phyloP scores from a whole-genome alignment of 1,139 yeast genomes.

The Pichia norvegensis region DNA sequence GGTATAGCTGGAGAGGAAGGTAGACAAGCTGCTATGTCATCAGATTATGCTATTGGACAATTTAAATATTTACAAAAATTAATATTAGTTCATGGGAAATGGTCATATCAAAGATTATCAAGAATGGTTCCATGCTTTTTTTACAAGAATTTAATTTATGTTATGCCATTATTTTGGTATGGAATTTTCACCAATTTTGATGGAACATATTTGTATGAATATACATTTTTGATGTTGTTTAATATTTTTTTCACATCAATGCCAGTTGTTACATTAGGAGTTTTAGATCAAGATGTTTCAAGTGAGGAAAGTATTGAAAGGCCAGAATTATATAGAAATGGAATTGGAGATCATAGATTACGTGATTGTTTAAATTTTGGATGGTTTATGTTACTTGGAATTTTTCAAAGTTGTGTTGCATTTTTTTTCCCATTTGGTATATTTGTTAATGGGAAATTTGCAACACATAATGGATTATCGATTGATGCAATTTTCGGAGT shows the following conservation, averaged over 20 bases:
- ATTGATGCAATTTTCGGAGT: slow-evolving; percentile 55
- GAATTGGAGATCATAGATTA: slow-evolving; percentile 40
- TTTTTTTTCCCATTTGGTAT: slow-evolving; percentile 50
- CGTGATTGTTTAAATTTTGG: slow-evolving; percentile 40
- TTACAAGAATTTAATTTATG: slow-evolving; percentile 54
- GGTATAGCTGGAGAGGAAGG: slow-evolving; percentile 69
- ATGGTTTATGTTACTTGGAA: slow-evolving; percentile 53
- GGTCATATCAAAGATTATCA: slow-evolving; percentile 56
- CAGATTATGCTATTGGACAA: slow-evolving; percentile 61
- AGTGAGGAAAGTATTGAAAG: slow-evolving; percentile 49
- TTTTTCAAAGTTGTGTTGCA: slow-evolving; percentile 49
- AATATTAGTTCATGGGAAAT: slow-evolving; percentile 53
- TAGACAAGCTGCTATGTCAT: slow-evolving; percentile 60
- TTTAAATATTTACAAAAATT: slow-evolving; percentile 49
- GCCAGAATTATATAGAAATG: slow-evolving; percentile 52
- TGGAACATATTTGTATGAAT: slow-evolving; percentile 56
- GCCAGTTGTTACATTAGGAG: slow-evolving; percentile 52
- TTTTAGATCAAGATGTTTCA: slow-evolving; percentile 55
- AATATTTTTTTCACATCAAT: slow-evolving; percentile 59
- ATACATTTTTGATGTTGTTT: slow-evolving; percentile 55
- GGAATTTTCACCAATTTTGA: slow-evolving; percentile 52
- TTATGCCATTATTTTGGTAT: slow-evolving; percentile 55
- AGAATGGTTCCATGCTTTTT: slow-evolving; percentile 63
- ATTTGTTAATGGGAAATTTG: slow-evolving; percentile 36
- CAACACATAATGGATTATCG: slow-evolving; percentile 40